Evolutionary conservation across 2,329 filamentous ascomycete species (phyloP), one percentile per base, ranked within the genome.

Genomic region (Chrysoporthe cubensis): DNA sequence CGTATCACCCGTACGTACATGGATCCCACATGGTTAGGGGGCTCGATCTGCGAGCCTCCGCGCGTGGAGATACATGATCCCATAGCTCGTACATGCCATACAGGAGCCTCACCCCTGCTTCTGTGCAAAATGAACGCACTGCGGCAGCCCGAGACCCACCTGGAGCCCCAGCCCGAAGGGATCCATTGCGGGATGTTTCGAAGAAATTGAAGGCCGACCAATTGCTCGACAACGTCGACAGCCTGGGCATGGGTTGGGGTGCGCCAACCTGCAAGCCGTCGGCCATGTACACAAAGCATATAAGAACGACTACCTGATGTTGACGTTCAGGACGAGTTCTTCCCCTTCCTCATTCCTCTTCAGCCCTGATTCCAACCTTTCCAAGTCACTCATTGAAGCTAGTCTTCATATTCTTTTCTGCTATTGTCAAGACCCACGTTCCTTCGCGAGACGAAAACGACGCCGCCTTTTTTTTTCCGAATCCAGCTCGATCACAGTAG

Each of bases 361-460:
- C 65, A 69, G 44, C 48, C 68, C 58, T 62, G 43, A 37, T 9
- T 52, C 54, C 68, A 67, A 65, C 42, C 46, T 40, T 61, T 64
- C 61, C 65, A 56, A 69, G 68, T 69, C 68, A 67, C 43, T 69
- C 65, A 48, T 69, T 37, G 68, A 67, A 67, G 68, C 68, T 67
- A 69, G 68, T 26, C 68, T 69, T 69, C 68, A 69, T 46, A 48
- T 69, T 64, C 65, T 67, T 67, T 62, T 69, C 60, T 52, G 57
- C 44, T 18, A 34, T 26, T 40, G 56, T 54, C 65, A 66, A 67
- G 65, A 62, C 68, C 62, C 57, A 65, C 62, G 62, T 67, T 67
- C 65, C 50, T 69, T 69, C 68, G 68, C 68, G 37, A 67, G 65
- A 65, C 68, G 68, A 69, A 69, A 57, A n/a, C 59, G 42, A 52